Percentiles rank a stretch among this genome's conserved stretches.
Evolutionary conservation across 495 filamentous ascomycete species (phyloP).

Genomic region (Parathielavia hyrcaniae): DNA sequence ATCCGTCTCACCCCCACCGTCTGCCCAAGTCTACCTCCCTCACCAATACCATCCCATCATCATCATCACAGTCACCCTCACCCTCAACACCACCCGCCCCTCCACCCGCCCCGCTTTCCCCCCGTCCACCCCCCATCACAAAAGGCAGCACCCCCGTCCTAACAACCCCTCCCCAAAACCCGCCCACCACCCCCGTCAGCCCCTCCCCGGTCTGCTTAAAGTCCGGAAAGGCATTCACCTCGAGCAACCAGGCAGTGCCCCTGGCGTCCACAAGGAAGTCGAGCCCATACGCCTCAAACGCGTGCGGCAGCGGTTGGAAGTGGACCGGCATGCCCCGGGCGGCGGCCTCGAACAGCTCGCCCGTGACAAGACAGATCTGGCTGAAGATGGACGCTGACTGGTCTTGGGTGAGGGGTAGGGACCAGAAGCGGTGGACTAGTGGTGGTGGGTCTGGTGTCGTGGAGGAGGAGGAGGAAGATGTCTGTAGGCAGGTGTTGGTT

Average conservation of each 20-base stretch:
- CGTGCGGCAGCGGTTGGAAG: slow-evolving; percentile 82
- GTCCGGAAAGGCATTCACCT: slow-evolving; percentile 96
- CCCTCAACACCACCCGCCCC: neutral
- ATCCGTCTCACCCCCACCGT: slow-evolving; percentile 15
- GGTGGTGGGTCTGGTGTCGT: neutral
- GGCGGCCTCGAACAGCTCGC: slow-evolving; percentile 77
- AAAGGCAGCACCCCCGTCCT: slow-evolving; percentile 51
- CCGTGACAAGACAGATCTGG: slow-evolving; percentile 68
- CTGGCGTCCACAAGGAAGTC: slow-evolving; percentile 76
- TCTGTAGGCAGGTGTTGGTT: slow-evolving; percentile 96
- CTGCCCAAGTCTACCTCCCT: slow-evolving; percentile 34
- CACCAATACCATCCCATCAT: slow-evolving; percentile 32
- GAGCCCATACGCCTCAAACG: slow-evolving; percentile 86
- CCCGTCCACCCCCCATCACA: slow-evolving; percentile 23
- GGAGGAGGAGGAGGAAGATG: slow-evolving; percentile 14
- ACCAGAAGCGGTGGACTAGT: slow-evolving; percentile 63
- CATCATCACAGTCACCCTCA: slow-evolving; percentile 8
- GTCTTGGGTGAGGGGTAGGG: slow-evolving; percentile 41
- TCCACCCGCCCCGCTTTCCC: neutral
- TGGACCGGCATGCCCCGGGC: slow-evolving; percentile 74
- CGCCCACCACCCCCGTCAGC: slow-evolving; percentile 60
- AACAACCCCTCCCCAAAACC: slow-evolving; percentile 69
- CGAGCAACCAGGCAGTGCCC: slow-evolving; percentile 65
- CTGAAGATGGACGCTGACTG: slow-evolving; percentile 47
- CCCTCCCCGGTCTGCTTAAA: slow-evolving; percentile 82